Percentiles rank a stretch among this genome's conserved stretches.
These are phyloP conservation scores for Termitomyces sp. DNA, from an alignment of 768 basidiomycete species.

Conservation along the genomic window DNA sequence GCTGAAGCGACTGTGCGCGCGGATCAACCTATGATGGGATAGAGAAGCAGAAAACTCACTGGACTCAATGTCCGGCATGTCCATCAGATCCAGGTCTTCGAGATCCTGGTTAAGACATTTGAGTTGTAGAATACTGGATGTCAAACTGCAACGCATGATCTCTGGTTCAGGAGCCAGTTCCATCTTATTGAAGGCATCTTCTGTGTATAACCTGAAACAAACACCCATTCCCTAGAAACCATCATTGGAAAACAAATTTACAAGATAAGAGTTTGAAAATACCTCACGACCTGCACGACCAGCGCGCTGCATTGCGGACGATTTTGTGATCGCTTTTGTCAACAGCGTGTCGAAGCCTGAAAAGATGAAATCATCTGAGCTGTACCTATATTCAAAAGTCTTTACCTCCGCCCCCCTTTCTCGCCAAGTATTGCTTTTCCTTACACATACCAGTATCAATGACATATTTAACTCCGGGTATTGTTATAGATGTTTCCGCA, in stretches of 20 bases:
- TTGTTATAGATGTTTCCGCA: conserved; percentile 96
- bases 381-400: background rate
- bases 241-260: background rate
- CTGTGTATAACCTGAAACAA: conserved; percentile 93
- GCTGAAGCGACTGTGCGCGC: conserved; percentile 48
- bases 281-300: conserved; percentile 97
- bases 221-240: conserved; percentile 59
- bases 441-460: conserved; percentile 96
- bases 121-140: conserved; percentile 79
- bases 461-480: conserved; percentile 92
- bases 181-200: conserved; percentile 68
- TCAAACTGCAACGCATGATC: conserved; percentile 82
- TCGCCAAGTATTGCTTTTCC: conserved; percentile 81
- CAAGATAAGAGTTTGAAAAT: conserved; percentile 7
- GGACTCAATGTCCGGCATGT: conserved; percentile 69
- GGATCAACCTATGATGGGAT: background rate
- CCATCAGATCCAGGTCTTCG: conserved; percentile 83
- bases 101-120: conserved; percentile 80
- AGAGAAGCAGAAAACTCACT: conserved; percentile 42
- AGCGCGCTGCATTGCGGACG: conserved; percentile 88
- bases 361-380: background rate
- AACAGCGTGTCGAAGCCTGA: conserved; percentile 85
- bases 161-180: conserved; percentile 72
- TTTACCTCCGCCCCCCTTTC: conserved; percentile 61
- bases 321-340: conserved; percentile 79